A percentile compares a stretch with the other conserved stretches of the same genome.
These are phyloP conservation scores for Aspergillus tubingensis DNA, from an alignment of 2,329 filamentous ascomycete species.

Conservation along the genomic window DNA sequence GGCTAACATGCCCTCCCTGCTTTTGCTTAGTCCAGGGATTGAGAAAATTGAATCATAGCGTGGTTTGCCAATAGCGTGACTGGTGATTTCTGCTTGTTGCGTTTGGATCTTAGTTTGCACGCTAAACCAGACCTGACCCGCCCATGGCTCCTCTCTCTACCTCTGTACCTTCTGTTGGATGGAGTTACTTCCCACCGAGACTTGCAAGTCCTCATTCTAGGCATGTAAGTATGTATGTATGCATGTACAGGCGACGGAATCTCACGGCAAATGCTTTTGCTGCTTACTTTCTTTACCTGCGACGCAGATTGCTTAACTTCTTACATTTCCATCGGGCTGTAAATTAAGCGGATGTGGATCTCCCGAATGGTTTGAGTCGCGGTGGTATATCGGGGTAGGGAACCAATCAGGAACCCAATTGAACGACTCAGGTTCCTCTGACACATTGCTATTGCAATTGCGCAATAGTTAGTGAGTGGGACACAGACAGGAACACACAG, in stretches of 20 bases:
- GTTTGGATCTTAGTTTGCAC: not conserved
- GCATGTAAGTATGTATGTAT: too few relatives aligned
- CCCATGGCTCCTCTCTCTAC: not conserved
- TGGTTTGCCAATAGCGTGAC: conserved; percentile 5
- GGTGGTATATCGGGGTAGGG: conserved; percentile 1
- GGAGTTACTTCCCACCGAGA: not conserved
- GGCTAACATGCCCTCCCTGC: conserved; percentile 8
- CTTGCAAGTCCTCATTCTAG: too few relatives aligned
- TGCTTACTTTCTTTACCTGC: too few relatives aligned
- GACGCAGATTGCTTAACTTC: too few relatives aligned
- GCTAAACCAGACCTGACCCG: not conserved
- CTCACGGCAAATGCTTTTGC: too few relatives aligned
- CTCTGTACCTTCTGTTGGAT: not conserved
- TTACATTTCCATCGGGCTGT: not conserved
- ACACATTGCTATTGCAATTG: not conserved
- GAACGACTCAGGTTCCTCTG: not conserved
- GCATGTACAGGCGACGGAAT: too few relatives aligned
- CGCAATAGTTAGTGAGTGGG: not conserved
- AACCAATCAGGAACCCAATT: not conserved
- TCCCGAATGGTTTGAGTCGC: not conserved
- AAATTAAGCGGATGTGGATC: not conserved
- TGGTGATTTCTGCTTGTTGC: not conserved
- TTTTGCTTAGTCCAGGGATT: conserved; percentile 8
- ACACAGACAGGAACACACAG: not conserved
- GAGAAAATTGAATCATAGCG: conserved; percentile 7